phyloP scores from a whole-genome alignment of 495 filamentous ascomycete genomes.

The Daldinia grandis region DNA sequence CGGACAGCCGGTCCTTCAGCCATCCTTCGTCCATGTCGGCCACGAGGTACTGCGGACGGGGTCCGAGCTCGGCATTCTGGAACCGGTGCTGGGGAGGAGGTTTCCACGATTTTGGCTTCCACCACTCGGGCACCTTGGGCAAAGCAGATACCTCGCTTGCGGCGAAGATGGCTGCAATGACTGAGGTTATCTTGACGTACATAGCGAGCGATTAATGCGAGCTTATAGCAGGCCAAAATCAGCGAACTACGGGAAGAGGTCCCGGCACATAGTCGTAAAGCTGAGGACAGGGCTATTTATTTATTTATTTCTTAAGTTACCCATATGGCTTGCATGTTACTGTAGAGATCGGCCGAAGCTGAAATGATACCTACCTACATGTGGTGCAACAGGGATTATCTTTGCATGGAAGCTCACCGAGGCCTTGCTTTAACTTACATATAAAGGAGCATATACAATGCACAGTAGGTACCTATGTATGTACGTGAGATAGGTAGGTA shows the following conservation, averaged over 20 bases:
- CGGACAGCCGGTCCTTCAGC: conserved; percentile 63
- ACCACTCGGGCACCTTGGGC: conserved; percentile 18
- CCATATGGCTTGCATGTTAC: neutral
- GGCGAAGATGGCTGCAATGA: conserved; percentile 32
- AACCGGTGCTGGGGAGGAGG: conserved; percentile 39
- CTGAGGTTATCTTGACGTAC: conserved; percentile 25
- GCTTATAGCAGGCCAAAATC: neutral
- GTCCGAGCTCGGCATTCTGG: conserved; percentile 59
- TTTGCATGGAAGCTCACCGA: too few species aligned
- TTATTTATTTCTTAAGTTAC: conserved; percentile 29
- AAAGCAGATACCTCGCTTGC: conserved; percentile 34
- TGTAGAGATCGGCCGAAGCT: conserved; percentile 19
- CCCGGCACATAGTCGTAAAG: neutral
- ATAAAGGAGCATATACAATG: neutral
- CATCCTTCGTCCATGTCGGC: conserved; percentile 65
- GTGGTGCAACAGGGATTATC: neutral
- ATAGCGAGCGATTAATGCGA: conserved; percentile 20
- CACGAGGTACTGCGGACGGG: conserved; percentile 66
- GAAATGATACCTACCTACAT: conserved; percentile 5
- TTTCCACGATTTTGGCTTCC: conserved; percentile 14
- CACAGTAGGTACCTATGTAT: too few species aligned
- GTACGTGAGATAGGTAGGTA: too few species aligned
- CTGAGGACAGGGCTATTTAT: conserved; percentile 19
- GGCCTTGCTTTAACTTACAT: neutral
- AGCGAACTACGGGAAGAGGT: neutral